Evolutionary conservation across 169 alveolate genomes (phyloP), one percentile per base, ranked within the genome.

Genomic region (Sarcocystis neurona): DNA sequence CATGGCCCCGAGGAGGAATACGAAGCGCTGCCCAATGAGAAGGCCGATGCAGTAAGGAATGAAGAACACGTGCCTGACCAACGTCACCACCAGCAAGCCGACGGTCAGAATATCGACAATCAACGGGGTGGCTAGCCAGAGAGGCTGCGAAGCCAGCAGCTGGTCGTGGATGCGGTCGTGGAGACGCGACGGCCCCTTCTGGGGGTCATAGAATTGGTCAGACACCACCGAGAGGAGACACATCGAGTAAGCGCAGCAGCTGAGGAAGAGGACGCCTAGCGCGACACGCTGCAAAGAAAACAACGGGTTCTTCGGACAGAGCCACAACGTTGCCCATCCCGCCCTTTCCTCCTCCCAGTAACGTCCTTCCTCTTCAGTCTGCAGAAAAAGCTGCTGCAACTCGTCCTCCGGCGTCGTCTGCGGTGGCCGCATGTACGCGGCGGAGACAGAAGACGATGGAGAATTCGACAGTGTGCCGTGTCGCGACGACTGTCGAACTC

Each of bases 111-210:
- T 53, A 39, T 72, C 82, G 6, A 72, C 82, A 4, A 72, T 39
- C 58, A 72, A 39, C 1, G 82, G 82, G 18, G 82, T 72, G 20
- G 82, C 82, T 5, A 72, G 41, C 5, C 20, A 72, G 30, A 72
- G 82, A 4, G 82, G 82, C 47, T 43, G 15, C 23, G 82, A 72
- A 18, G 34, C 56, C n/a, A 72, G 82, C 56, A 72, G 18, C 32
- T 72, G 82, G 53, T 72, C 82, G 34, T 72, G 82, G 20, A 72
- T 72, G 32, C 82, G 82, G 32, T 72, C 82, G 0, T 48, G 82
- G 2, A 72, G 27, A n/a, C n/a, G n/a, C n/a, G n/a, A n/a, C n/a
- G n/a, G n/a, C 20, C 82, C 41, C 82, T 72, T 72, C 23, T 72
- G 82, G 12, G 82, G 82, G 32, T 72, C 82, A 56, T 39, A 72